A percentile compares a stretch with the other conserved stretches of the same genome.
These are phyloP conservation scores for Astrocystis sublimbata DNA, from an alignment of 495 filamentous ascomycete genomes.

Conservation along the genomic window DNA sequence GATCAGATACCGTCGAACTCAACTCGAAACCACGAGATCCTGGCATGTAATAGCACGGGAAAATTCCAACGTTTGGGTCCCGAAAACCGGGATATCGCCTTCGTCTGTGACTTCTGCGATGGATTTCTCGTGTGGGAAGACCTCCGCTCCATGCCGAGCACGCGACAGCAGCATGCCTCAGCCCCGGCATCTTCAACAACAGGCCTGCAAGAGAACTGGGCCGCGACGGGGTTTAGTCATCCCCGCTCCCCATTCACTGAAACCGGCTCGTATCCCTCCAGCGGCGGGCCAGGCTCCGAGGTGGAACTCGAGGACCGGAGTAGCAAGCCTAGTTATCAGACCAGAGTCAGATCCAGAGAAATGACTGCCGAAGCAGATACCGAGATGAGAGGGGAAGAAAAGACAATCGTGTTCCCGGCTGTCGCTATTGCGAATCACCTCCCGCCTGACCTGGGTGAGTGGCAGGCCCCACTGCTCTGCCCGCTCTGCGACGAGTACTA, in stretches of 20 bases:
- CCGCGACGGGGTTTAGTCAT: constrained; percentile 15
- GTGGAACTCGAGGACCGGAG: constrained; percentile 10
- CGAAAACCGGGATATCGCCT: constrained; percentile 40
- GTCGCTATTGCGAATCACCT: constrained; percentile 53
- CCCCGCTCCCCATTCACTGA: neutral
- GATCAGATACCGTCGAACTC: neutral
- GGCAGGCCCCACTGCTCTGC: constrained; percentile 44
- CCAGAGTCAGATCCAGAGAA: neutral
- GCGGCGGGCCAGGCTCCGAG: neutral
- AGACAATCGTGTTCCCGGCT: constrained; percentile 49
- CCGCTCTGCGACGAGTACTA: constrained; percentile 52
- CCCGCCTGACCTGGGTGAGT: constrained; percentile 42
- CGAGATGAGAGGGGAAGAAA: constrained; percentile 28
- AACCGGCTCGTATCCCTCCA: neutral
- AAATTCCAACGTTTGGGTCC: constrained; percentile 39
- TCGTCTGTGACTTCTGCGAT: constrained; percentile 54
- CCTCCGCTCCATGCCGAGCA: constrained; percentile 41
- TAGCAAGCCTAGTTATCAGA: constrained; percentile 25
- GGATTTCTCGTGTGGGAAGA: constrained; percentile 51
- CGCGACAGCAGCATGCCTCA: constrained; percentile 30
- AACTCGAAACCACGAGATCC: constrained; percentile 8
- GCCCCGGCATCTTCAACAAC: constrained; percentile 15
- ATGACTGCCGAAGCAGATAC: constrained; percentile 9
- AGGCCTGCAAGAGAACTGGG: constrained; percentile 17
- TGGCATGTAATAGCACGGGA: constrained; percentile 18